These are phyloP conservation scores for Russula sp. DNA, from an alignment of 768 basidiomycete genomes.

Conservation along the genomic window DNA sequence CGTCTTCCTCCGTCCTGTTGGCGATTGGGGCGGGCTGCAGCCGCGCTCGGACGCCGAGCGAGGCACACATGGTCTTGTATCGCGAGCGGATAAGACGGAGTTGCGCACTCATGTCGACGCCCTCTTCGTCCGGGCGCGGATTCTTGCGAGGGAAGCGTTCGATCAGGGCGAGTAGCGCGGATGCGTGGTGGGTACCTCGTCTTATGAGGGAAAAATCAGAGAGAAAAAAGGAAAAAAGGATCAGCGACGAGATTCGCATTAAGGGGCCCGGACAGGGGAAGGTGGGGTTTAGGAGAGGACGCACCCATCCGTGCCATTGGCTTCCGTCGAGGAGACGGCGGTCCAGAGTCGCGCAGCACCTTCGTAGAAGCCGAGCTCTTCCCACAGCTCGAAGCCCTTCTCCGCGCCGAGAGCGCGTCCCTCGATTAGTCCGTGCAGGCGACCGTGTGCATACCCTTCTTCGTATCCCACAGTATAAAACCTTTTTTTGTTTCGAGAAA, in stretches of 20 bases:
- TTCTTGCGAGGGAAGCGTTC: constrained; percentile 73
- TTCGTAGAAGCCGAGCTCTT: constrained; percentile 91
- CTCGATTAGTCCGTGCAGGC: constrained; percentile 85
- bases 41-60: constrained; percentile 60
- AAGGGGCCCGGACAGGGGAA: background rate
- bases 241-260: constrained; percentile 7
- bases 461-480: constrained; percentile 77
- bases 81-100: constrained; percentile 82
- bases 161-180: constrained; percentile 65
- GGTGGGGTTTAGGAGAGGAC: constrained; percentile 25
- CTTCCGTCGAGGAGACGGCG: constrained; percentile 38
- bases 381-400: constrained; percentile 95
- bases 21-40: constrained; percentile 27
- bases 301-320: constrained; percentile 44
- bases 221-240: background rate
- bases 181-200: constrained; percentile 56
- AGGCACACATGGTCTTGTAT: constrained; percentile 82
- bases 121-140: constrained; percentile 46
- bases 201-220: constrained; percentile 32
- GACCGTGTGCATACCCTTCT: constrained; percentile 79
- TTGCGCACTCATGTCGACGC: constrained; percentile 68
- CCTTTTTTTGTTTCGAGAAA: constrained; percentile 42
- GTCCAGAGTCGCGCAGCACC: constrained; percentile 76
- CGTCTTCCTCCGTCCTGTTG: constrained; percentile 10
- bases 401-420: constrained; percentile 84